Base-by-base conservation (phyloP, 1,139 yeast species). In the Lizanozyma gosingica region DNA sequence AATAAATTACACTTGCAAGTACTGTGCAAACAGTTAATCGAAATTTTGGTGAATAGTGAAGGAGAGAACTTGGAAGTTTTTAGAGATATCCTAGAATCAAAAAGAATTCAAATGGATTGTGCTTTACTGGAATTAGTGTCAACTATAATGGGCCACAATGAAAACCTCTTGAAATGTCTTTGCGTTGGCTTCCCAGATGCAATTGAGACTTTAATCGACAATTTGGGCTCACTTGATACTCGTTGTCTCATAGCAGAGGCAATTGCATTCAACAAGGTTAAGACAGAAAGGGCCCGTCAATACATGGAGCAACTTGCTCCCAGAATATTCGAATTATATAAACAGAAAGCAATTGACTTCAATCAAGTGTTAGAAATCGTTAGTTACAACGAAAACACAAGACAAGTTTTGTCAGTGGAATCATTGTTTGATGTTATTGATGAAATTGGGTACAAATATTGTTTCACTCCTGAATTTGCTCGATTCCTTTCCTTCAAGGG, bases 401-500 rank as follows among this genome's bases (percentile, higher is more conserved):
- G 16, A 2, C 33, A 38, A 34, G 37, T 37, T 34, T 47, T 32
- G 43, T 45, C 18, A 39, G 46, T 37, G 35, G 37, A 3, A 40
- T 47, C 15, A n/a, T 17, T 1, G 39, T 49, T 17, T 17, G 17
- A 33, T 33, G 14, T 37, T 49, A 6, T 43, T 48, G 18, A 36
- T 47, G 3, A 38, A 39, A 4, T 35, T 14, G 32, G 18, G 4
- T 14, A 35, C 35, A 61, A 60, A 41, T 43, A 48, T 34, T 47
- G 60, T 18, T 54, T 58, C 41, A 53, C 49, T 16, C 51, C 59
- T 1, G 59, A 54, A 36, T 60, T 63, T 43, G 57, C 56, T 3
- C 37, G 43, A 1, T 55, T 62, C 29, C 6, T 22, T 6, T 22
- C 29, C 6, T 15, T 17, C 4, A 35, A 29, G 14, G 14, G 15